phyloP scores from a whole-genome alignment of 768 basidiomycete species.

The Kwoniella sp. region DNA sequence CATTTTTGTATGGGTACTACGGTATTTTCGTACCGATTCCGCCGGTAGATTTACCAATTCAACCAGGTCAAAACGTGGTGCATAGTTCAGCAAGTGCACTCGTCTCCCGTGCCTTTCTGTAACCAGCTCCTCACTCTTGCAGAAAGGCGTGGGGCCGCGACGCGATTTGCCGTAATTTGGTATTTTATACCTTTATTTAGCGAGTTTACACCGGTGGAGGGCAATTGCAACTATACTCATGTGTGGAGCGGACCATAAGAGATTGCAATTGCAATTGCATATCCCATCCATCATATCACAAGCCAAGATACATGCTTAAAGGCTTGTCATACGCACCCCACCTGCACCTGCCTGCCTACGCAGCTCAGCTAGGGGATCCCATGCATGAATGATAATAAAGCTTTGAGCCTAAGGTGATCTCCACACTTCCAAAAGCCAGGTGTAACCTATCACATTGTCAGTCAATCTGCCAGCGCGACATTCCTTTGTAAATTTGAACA shows the following conservation, averaged over 20 bases:
- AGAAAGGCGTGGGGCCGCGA: neutral
- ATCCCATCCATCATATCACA: neutral
- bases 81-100: neutral
- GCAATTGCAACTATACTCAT: no score
- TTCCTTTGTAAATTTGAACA: no score
- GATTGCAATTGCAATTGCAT: no score
- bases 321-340: neutral
- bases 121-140: neutral
- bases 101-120: neutral
- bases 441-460: no score
- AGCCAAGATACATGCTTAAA: neutral
- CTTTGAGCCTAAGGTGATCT: no score
- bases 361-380: no score
- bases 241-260: neutral
- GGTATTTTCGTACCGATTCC: neutral
- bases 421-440: no score
- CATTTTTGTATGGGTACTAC: neutral
- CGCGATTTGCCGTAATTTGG: slow-evolving; percentile 1
- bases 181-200: neutral
- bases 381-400: no score
- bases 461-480: no score
- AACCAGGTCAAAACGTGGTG: neutral
- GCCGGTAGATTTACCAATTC: neutral
- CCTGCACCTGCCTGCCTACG: no score
- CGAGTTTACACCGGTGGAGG: no score